These are phyloP conservation scores for Boletellus emodensis DNA, from an alignment of 768 basidiomycete species.

Conservation along the genomic window DNA sequence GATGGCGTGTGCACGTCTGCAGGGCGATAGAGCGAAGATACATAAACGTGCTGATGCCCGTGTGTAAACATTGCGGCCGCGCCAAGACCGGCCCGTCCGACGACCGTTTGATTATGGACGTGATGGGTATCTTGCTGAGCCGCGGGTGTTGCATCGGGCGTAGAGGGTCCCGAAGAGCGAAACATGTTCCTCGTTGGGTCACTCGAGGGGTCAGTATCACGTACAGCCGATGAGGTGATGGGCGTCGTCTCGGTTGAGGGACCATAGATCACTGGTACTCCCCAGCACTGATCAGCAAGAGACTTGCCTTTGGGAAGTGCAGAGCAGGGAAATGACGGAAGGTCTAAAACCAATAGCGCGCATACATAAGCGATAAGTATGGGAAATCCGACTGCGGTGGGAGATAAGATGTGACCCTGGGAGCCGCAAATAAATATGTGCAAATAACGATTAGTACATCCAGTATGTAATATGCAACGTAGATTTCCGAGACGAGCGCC, in stretches of 20 bases:
- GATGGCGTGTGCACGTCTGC: constrained; percentile 10
- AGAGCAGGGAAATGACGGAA: not conserved
- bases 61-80: constrained; percentile 10
- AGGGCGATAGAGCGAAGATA: constrained; percentile 19
- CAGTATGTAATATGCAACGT: constrained; percentile 28
- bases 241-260: constrained; percentile 1
- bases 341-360: constrained; percentile 6
- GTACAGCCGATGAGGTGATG: constrained; percentile 22
- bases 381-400: constrained; percentile 14
- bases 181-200: constrained; percentile 18
- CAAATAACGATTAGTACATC: constrained; percentile 14
- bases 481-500: constrained; percentile 29
- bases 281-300: no score
- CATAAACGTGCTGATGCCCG: constrained; percentile 6
- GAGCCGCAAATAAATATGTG: constrained; percentile 27
- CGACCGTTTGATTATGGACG: not conserved
- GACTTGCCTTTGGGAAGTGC: no score
- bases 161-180: constrained; percentile 18
- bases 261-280: not conserved
- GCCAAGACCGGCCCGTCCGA: constrained; percentile 8
- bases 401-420: constrained; percentile 33
- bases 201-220: constrained; percentile 11
- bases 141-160: constrained; percentile 20
- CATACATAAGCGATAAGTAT: not conserved
- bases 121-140: constrained; percentile 6